Percentiles rank a stretch among this genome's conserved stretches.
Conservation (phyloP, 768 basidiomycete genomes). For the Suillus cothurnatus region DNA sequence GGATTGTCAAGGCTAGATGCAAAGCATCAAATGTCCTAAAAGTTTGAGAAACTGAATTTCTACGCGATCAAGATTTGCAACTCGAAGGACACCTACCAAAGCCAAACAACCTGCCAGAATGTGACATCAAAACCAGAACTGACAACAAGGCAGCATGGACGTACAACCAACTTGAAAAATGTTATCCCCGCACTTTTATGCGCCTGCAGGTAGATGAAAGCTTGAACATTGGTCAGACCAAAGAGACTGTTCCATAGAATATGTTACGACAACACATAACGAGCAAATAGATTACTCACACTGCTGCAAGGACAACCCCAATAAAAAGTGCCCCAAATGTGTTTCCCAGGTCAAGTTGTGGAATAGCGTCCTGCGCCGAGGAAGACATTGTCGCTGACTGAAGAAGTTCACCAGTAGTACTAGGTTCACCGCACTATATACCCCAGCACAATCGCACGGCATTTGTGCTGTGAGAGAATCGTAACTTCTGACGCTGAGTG, state of each 20-base stretch:
- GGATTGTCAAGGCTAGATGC: slow-evolving; percentile 37
- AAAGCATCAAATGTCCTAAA: slow-evolving; percentile 38
- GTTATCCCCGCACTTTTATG: background rate
- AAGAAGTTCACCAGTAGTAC: background rate
- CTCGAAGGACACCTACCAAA: slow-evolving; percentile 9
- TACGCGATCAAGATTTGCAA: background rate
- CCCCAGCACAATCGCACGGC: background rate
- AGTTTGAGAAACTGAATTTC: background rate
- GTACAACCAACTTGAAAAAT: background rate
- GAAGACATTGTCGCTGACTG: background rate
- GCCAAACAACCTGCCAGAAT: slow-evolving; percentile 7
- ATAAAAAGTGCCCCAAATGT: slow-evolving; percentile 4
- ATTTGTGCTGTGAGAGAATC: background rate
- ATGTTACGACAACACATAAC: background rate
- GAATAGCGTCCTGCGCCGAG: background rate
- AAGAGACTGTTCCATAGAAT: background rate
- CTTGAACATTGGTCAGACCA: background rate
- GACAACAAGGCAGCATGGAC: background rate
- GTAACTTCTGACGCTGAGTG: background rate
- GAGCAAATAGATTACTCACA: background rate
- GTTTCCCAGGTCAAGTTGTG: background rate
- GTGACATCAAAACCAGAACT: background rate
- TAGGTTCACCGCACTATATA: background rate
- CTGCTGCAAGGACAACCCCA: background rate
- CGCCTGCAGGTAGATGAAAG: background rate